phyloP scores from a whole-genome alignment of 2,329 filamentous ascomycete genomes.

The Phialophora macrospora region DNA sequence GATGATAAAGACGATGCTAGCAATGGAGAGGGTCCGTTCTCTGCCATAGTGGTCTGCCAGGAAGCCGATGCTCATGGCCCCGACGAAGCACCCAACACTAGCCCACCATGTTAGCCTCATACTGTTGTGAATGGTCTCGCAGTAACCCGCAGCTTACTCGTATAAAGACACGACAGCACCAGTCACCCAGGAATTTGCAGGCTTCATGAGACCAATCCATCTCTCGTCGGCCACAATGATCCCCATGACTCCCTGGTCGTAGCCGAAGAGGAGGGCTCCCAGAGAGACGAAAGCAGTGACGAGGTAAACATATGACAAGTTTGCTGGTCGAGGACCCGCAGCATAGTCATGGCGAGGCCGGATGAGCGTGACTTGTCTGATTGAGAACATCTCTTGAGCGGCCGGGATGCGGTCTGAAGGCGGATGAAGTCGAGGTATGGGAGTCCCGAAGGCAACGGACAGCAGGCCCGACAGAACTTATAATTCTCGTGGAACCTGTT shows the following conservation, averaged over 20 bases:
- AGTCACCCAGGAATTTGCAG: constrained; percentile 37
- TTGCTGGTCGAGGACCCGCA: constrained; percentile 9
- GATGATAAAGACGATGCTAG: constrained; percentile 19
- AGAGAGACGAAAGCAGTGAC: constrained; percentile 24
- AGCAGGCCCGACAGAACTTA: too few relatives aligned
- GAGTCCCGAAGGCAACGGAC: too few relatives aligned
- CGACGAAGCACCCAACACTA: constrained; percentile 27
- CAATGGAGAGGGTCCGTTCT: constrained; percentile 18
- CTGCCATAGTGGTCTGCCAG: constrained; percentile 19
- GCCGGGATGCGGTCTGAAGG: too few relatives aligned
- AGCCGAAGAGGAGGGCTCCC: constrained; percentile 42
- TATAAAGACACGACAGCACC: constrained; percentile 49
- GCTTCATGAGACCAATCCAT: constrained; percentile 41
- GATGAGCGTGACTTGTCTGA: too few relatives aligned
- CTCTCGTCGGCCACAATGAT: constrained; percentile 42
- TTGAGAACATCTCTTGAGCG: too few relatives aligned
- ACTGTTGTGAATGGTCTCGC: too few relatives aligned
- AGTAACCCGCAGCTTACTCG: constrained; percentile 42
- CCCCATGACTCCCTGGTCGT: constrained; percentile 44
- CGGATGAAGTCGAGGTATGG: too few relatives aligned
- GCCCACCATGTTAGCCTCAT: too few relatives aligned
- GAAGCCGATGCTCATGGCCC: constrained; percentile 15
- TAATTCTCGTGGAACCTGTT: too few relatives aligned
- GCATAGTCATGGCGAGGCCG: too few relatives aligned
- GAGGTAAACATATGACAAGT: constrained; percentile 19